phyloP scores from a whole-genome alignment of 176 grass and related monocot species.

The Aegilops bicornis region DNA sequence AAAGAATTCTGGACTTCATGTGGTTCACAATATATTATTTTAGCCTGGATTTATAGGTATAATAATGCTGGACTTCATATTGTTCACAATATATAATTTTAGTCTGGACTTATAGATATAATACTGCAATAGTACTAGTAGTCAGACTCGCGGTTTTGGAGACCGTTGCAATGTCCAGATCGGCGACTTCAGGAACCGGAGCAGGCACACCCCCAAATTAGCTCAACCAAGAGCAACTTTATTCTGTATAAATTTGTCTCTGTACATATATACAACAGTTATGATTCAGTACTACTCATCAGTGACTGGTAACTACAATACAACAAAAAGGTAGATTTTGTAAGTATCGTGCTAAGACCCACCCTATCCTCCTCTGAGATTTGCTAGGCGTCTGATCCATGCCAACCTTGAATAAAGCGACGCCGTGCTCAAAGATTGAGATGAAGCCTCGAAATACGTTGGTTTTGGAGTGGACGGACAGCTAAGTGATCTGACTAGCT shows the following conservation, averaged over 20 bases:
- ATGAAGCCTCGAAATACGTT: conserved; percentile 85
- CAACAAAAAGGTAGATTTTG: conserved; percentile 34
- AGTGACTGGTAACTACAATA: conserved; percentile 44
- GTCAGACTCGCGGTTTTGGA: not conserved
- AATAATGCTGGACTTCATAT: not conserved
- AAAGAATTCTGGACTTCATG: not conserved
- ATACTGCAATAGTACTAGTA: not conserved
- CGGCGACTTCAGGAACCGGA: not conserved
- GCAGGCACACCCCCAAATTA: not conserved
- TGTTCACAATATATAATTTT: not conserved
- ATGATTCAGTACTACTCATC: conserved; percentile 28
- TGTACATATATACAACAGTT: conserved; percentile 56
- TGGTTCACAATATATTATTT: not conserved
- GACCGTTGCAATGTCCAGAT: not conserved
- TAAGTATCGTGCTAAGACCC: conserved; percentile 18
- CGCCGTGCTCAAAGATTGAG: not conserved
- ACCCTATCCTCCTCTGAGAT: conserved; percentile 56
- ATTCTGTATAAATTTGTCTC: conserved; percentile 40
- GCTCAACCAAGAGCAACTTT: conserved; percentile 31
- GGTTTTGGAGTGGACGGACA: conserved; percentile 75
- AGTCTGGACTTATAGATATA: not conserved
- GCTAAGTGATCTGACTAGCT: conserved; percentile 71
- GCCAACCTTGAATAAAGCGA: conserved; percentile 35
- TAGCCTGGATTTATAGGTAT: not conserved
- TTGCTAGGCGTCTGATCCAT: conserved; percentile 61